Evolutionary conservation across 352 stramenopile genomes (phyloP).

Genomic region (Pythium pyrilobum): DNA sequence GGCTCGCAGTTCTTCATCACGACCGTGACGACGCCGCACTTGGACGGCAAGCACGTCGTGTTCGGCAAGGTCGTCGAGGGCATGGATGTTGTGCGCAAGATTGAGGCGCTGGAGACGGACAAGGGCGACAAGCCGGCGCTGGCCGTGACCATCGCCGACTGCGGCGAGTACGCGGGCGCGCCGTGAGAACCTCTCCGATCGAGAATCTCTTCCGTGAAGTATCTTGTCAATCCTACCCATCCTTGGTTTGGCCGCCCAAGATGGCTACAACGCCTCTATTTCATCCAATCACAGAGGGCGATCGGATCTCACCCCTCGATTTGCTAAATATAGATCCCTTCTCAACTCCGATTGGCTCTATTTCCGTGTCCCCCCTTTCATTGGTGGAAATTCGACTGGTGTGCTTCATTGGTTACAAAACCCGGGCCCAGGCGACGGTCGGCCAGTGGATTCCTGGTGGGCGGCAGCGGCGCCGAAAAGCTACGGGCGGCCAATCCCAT

Average conservation of each 20-base stretch:
- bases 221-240: too few relatives aligned
- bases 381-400: slow-evolving; percentile 22
- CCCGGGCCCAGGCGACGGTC: not conserved
- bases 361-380: not conserved
- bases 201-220: too few relatives aligned
- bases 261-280: slow-evolving; percentile 22
- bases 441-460: slow-evolving; percentile 17
- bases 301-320: slow-evolving; percentile 10
- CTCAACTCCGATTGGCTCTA: slow-evolving; percentile 2
- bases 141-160: slow-evolving; percentile 95
- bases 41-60: slow-evolving; percentile 98
- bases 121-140: slow-evolving; percentile 89
- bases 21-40: slow-evolving; percentile 91
- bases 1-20: slow-evolving; percentile 98
- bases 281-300: slow-evolving; percentile 10
- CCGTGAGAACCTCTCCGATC: slow-evolving; percentile 11
- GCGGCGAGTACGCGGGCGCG: slow-evolving; percentile 77
- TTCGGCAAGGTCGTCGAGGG: slow-evolving; percentile 93
- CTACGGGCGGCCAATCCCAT: slow-evolving; percentile 10
- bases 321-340: slow-evolving; percentile 20
- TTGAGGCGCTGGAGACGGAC: slow-evolving; percentile 90
- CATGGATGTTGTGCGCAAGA: slow-evolving; percentile 88
- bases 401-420: slow-evolving; percentile 16
- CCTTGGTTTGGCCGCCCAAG: too few relatives aligned
- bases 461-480: slow-evolving; percentile 16